These are phyloP conservation scores for Elongisporangium senticosum DNA, from an alignment of 352 stramenopile species.

Conservation along the genomic window DNA sequence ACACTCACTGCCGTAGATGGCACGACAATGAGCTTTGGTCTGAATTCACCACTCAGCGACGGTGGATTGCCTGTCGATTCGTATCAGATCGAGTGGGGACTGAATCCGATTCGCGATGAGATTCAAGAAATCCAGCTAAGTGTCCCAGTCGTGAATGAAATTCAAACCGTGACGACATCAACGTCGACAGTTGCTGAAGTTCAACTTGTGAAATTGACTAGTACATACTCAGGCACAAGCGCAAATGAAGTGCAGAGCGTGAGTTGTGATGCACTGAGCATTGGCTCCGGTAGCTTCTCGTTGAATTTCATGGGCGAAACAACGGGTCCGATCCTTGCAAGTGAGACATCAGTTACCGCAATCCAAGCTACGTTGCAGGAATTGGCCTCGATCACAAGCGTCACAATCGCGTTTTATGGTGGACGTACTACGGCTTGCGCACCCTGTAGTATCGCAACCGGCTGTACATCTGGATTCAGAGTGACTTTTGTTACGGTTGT, in stretches of 20 bases:
- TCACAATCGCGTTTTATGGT: slow-evolving; percentile 73
- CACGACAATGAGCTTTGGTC: slow-evolving; percentile 73
- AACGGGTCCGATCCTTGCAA: slow-evolving; percentile 81
- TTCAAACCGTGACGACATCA: slow-evolving; percentile 70
- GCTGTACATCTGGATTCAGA: slow-evolving; percentile 69
- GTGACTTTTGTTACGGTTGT: slow-evolving; percentile 87
- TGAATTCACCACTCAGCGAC: slow-evolving; percentile 77
- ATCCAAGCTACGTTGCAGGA: slow-evolving; percentile 90
- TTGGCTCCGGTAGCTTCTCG: slow-evolving; percentile 73
- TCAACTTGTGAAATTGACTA: slow-evolving; percentile 87
- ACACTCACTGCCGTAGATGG: slow-evolving; percentile 81
- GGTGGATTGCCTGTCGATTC: slow-evolving; percentile 83
- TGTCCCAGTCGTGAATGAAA: slow-evolving; percentile 63
- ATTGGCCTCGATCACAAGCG: slow-evolving; percentile 78
- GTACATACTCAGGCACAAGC: slow-evolving; percentile 49
- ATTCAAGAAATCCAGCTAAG: slow-evolving; percentile 61
- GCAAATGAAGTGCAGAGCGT: slow-evolving; percentile 87
- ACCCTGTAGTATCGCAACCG: slow-evolving; percentile 40
- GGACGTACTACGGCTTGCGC: slow-evolving; percentile 59
- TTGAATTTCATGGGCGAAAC: slow-evolving; percentile 83
- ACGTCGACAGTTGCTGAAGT: slow-evolving; percentile 74
- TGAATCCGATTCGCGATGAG: slow-evolving; percentile 74
- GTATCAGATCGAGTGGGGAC: slow-evolving; percentile 90
- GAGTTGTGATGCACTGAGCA: slow-evolving; percentile 85
- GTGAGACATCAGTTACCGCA: slow-evolving; percentile 53